These are phyloP conservation scores for Elsinoe batatas DNA, from an alignment of 2,329 filamentous ascomycete genomes.

Conservation along the genomic window DNA sequence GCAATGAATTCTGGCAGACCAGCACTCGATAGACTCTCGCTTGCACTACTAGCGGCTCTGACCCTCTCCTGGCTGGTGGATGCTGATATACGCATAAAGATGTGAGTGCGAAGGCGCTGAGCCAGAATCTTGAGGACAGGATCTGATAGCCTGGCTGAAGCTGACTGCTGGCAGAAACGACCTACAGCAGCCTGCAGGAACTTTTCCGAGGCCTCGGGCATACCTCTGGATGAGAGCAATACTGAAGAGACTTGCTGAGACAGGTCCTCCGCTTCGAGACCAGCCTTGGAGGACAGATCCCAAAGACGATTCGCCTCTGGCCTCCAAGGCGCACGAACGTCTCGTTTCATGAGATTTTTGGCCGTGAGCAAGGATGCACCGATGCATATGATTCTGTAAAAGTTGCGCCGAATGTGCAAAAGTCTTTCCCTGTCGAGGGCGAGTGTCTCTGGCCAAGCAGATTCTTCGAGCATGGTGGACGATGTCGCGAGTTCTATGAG, in stretches of 20 bases:
- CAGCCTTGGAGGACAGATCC: slow-evolving; percentile 35
- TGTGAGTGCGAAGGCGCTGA: slow-evolving; percentile 56
- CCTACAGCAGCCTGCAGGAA: slow-evolving; percentile 35
- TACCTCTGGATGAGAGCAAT: slow-evolving; percentile 41
- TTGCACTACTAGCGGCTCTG: slow-evolving; percentile 56
- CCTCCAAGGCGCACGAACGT: slow-evolving; percentile 69
- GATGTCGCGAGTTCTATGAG: slow-evolving; percentile 67
- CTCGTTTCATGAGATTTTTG: slow-evolving; percentile 74
- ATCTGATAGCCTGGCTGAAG: slow-evolving; percentile 36
- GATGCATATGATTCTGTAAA: slow-evolving; percentile 59
- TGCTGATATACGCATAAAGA: slow-evolving; percentile 55
- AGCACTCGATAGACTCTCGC: slow-evolving; percentile 58
- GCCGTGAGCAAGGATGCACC: slow-evolving; percentile 67
- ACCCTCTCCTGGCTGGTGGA: slow-evolving; percentile 61
- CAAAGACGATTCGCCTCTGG: slow-evolving; percentile 62
- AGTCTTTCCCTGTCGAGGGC: slow-evolving; percentile 58
- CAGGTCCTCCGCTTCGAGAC: slow-evolving; percentile 19
- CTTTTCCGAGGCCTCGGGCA: slow-evolving; percentile 38
- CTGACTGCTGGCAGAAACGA: slow-evolving; percentile 41
- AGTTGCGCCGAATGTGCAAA: slow-evolving; percentile 44
- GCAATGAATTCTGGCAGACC: slow-evolving; percentile 66
- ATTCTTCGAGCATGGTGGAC: slow-evolving; percentile 44
- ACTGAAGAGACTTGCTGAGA: slow-evolving; percentile 38
- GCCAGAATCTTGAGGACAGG: slow-evolving; percentile 59
- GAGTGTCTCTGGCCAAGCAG: slow-evolving; percentile 62